phyloP scores from a whole-genome alignment of 192 early-diverging fungal species.

The Blastocladiella britannica region DNA sequence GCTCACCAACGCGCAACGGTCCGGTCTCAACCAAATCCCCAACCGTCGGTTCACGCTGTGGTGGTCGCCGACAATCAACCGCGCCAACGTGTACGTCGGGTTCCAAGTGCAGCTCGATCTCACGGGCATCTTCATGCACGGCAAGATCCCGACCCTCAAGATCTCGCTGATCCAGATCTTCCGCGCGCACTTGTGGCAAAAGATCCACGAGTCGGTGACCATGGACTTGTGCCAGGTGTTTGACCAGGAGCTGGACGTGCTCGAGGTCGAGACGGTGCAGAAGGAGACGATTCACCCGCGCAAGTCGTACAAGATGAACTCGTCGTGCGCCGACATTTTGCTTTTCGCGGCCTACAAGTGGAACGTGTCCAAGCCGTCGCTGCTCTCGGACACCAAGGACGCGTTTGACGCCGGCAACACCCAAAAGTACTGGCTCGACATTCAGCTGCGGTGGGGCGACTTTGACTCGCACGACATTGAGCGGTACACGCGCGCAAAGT shows the following conservation, averaged over 20 bases:
- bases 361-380: conserved; percentile 85
- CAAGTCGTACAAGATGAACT: conserved; percentile 99
- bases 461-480: conserved; percentile 99
- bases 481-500: conserved; percentile 93
- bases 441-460: conserved; percentile 95
- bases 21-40: conserved; percentile 97
- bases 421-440: conserved; percentile 95
- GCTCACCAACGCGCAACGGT: conserved; percentile 92
- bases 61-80: conserved; percentile 98
- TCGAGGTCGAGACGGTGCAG: conserved; percentile 95
- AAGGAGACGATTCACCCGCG: conserved; percentile 98
- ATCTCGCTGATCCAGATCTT: conserved; percentile 98
- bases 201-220: conserved; percentile 72
- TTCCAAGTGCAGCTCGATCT: conserved; percentile 99
- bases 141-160: conserved; percentile 97
- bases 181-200: conserved; percentile 97
- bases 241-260: conserved; percentile 88
- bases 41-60: conserved; percentile 98
- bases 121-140: conserved; percentile 99
- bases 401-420: conserved; percentile 92
- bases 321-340: conserved; percentile 77
- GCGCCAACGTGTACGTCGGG: conserved; percentile 96
- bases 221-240: conserved; percentile 81
- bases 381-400: conserved; percentile 81
- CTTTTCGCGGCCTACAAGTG: conserved; percentile 96